These are phyloP conservation scores for Claviceps quebecensis DNA, from an alignment of 2,329 filamentous ascomycete genomes.

Conservation along the genomic window DNA sequence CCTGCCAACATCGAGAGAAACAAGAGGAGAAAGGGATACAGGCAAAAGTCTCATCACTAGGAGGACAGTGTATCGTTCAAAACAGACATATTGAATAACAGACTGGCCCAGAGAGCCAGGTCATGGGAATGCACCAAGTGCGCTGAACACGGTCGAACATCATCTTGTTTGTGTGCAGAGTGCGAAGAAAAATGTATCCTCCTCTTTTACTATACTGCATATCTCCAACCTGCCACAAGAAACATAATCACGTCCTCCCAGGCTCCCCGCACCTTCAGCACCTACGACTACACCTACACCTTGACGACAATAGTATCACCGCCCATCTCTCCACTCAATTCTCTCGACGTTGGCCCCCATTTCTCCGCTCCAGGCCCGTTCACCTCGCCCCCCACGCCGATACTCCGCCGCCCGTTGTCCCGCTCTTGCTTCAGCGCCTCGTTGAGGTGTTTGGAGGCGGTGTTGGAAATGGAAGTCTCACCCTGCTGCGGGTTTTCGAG, in stretches of 20 bases:
- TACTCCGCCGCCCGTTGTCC: slow-evolving; percentile 4
- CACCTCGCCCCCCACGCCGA: slow-evolving; percentile 20
- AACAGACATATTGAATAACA: slow-evolving; percentile 2
- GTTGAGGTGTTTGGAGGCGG: slow-evolving; percentile 23
- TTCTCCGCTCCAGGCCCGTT: neutral
- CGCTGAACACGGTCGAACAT: too few relatives aligned
- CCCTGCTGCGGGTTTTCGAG: slow-evolving; percentile 21
- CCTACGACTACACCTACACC: too few relatives aligned
- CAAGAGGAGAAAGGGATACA: neutral
- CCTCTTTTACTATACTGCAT: too few relatives aligned
- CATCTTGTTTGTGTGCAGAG: too few relatives aligned
- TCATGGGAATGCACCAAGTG: too few relatives aligned
- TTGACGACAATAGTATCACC: slow-evolving; percentile 33
- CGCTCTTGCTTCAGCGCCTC: slow-evolving; percentile 27
- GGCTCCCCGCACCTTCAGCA: neutral
- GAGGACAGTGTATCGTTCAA: too few relatives aligned
- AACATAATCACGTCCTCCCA: too few relatives aligned
- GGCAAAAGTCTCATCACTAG: neutral
- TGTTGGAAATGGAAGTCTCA: neutral
- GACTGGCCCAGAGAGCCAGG: neutral
- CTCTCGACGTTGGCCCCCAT: slow-evolving; percentile 37
- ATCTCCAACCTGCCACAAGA: too few relatives aligned
- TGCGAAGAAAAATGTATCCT: too few relatives aligned
- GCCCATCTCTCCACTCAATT: slow-evolving; percentile 47
- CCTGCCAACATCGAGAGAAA: neutral